Evolutionary conservation across 163 green algal species (phyloP), one percentile per base, ranked within the genome.

Genomic region (Scenedesmus sp.): DNA sequence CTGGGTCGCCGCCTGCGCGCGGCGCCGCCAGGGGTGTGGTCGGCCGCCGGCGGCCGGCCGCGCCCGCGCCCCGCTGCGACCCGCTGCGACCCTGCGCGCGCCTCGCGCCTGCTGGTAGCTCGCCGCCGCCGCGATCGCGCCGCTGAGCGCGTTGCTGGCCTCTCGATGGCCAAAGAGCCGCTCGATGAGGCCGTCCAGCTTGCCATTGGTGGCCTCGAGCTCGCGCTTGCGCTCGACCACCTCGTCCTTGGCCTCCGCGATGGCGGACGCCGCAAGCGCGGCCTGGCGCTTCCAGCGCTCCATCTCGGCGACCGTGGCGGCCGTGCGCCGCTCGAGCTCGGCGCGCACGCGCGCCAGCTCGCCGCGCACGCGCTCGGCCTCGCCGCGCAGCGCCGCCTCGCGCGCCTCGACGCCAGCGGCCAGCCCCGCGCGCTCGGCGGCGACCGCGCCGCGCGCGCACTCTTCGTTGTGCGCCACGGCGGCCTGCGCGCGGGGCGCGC

Each of bases 171-270:
- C 78, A 70, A 92, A 90, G 44, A 95, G 84, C 78, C 91, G 91
- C 24, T 94, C 89, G 64, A 94, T 70, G 50, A 95, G 80, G 5
- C 64, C 70, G 83, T 94, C 91, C 89, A 95, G 92, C 69, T 90
- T 92, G 64, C 93, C 87, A 75, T 92, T 92, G 62, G 89, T 93
- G n/a, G 48, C 51, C 54, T 93, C 88, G 50, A 95, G 70, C 77
- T 95, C 91, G 2, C 77, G 75, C 84, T 92, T 92, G 57, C 91
- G 87, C 73, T 93, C 87, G 80, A 91, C 63, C 56, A 95, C 86
- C 76, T 95, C 91, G 48, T 90, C 87, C 84, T 94, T 95, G 13
- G 88, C 91, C 17, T 93, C 87, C 26, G 89, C 73, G 0, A 93
- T 84, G 3, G 91, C 87, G 17, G 80, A 78, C 9, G 87, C 81